These are phyloP conservation scores for Xylariales sp. DNA, from an alignment of 2,329 filamentous ascomycete species.

Conservation along the genomic window DNA sequence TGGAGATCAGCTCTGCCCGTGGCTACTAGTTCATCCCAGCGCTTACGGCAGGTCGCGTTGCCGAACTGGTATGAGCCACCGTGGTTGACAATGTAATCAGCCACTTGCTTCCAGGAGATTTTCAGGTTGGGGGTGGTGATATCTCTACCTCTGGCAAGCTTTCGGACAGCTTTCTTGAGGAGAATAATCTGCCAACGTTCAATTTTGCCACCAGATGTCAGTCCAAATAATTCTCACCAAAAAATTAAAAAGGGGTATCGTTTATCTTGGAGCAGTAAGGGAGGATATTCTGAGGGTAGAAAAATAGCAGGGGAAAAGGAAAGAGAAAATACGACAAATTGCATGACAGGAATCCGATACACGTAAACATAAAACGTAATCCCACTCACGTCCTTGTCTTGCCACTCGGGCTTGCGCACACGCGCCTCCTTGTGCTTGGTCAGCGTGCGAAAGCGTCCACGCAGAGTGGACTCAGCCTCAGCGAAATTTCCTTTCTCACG, in stretches of 20 bases:
- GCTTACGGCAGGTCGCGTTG: conserved; percentile 53
- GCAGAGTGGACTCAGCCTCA: conserved; percentile 68
- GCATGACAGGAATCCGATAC: too few species aligned
- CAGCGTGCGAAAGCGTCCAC: conserved; percentile 62
- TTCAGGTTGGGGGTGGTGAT: conserved; percentile 28
- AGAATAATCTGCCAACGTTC: conserved; percentile 43
- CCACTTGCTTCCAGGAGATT: conserved; percentile 54
- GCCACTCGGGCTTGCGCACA: conserved; percentile 64
- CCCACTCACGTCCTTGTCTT: conserved; percentile 55
- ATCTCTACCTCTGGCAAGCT: conserved; percentile 26
- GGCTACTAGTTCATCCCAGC: conserved; percentile 44
- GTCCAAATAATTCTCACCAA: too few species aligned
- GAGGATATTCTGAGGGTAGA: too few species aligned
- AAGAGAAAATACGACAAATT: too few species aligned
- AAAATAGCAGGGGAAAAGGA: too few species aligned
- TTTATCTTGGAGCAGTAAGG: too few species aligned
- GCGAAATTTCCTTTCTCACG: conserved; percentile 46
- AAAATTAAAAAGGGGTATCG: too few species aligned
- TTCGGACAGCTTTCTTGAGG: conserved; percentile 37
- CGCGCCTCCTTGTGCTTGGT: conserved; percentile 60
- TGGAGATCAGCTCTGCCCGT: conserved; percentile 10
- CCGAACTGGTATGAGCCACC: conserved; percentile 58
- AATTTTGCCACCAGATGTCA: too few species aligned
- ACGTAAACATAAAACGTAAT: background rate
- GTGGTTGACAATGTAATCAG: conserved; percentile 44